phyloP scores from a whole-genome alignment of 768 basidiomycete species.

The Boletus rufocinnamomeus region DNA sequence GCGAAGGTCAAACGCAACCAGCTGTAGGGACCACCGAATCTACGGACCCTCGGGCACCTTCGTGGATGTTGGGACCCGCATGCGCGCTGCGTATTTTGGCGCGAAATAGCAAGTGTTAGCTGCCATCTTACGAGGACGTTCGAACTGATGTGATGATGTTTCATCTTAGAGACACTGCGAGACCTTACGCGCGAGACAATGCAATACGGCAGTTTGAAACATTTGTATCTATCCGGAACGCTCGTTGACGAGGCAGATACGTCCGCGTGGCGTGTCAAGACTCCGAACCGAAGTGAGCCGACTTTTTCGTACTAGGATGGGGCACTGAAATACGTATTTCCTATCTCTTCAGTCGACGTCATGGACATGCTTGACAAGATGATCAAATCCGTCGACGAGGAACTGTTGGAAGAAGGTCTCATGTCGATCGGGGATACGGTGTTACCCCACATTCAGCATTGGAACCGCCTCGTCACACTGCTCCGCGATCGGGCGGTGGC shows the following conservation, averaged over 20 bases:
- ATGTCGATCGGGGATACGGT: slow-evolving; percentile 19
- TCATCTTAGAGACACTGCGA: slow-evolving; percentile 15
- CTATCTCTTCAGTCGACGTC: slow-evolving; percentile 13
- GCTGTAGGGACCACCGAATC: background rate
- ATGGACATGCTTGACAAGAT: slow-evolving; percentile 21
- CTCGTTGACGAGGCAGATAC: slow-evolving; percentile 21
- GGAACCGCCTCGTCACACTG: slow-evolving; percentile 16
- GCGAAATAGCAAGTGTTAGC: slow-evolving; percentile 11
- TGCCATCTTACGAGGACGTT: background rate
- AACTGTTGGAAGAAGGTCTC: slow-evolving; percentile 21
- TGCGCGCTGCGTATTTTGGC: slow-evolving; percentile 26
- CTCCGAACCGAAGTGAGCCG: slow-evolving; percentile 20
- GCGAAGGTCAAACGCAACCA: background rate
- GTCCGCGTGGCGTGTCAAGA: slow-evolving; percentile 15
- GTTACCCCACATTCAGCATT: slow-evolving; percentile 23
- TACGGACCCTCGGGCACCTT: slow-evolving; percentile 1
- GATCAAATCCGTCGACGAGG: slow-evolving; percentile 20
- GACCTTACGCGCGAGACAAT: background rate
- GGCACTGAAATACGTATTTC: background rate
- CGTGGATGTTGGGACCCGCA: slow-evolving; percentile 29
- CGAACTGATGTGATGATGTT: background rate
- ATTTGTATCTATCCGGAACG: slow-evolving; percentile 17
- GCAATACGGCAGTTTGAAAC: slow-evolving; percentile 21
- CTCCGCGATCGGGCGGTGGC: slow-evolving; percentile 7
- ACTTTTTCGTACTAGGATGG: background rate